Base-by-base conservation (phyloP, 495 filamentous ascomycete species). In the Geoglossum glabrum region DNA sequence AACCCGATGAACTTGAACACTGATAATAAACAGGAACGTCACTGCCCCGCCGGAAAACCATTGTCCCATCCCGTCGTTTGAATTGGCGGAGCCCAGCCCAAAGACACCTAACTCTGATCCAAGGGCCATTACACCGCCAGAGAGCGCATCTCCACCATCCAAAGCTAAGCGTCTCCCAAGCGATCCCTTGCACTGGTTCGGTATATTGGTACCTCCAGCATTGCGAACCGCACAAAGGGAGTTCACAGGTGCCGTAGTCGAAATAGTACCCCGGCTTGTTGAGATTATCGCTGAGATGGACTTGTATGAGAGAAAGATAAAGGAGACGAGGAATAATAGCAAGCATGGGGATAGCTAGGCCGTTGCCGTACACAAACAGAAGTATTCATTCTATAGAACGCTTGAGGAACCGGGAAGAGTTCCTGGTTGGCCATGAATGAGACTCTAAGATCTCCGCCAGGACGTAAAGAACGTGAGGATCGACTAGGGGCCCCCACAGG, bases 161-260 rank as follows among this genome's bases (percentile, higher is more conserved):
- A 38, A 28, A 57, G 36, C 52, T 56, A 45, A 59, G 26, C 19
- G 28, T 26, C 27, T 57, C 21, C 60, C 59, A 19, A 43, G 59
- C 54, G 70, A 74, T 55, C 73, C 73, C 2, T 50, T 75, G 10
- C 62, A 64, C 8, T 73, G 70, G 73, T 75, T 72, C 59, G 73
- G 73, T 11, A 70, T 75, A 36, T 62, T 75, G 0, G 67, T 74
- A 0, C 73, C 71, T 6, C 71, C 61, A 25, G 65, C 69, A 10
- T 60, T 76, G 7, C 65, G 72, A 36, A 54, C 55, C 4, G 62
- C 67, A 1, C 71, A 76, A 61, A 43, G 55, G 0, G 64, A 62
- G 17, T 74, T 76, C 52, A 40, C 52, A 15, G 26, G 55, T 13
- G 68, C 64, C 31, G 61, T 69, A 9, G 65, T 68, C n/a, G 62